Percentiles rank a stretch among this genome's conserved stretches.
phyloP scores from a whole-genome alignment of 164 flowering plant species.

The Kingdonia uniflora region DNA sequence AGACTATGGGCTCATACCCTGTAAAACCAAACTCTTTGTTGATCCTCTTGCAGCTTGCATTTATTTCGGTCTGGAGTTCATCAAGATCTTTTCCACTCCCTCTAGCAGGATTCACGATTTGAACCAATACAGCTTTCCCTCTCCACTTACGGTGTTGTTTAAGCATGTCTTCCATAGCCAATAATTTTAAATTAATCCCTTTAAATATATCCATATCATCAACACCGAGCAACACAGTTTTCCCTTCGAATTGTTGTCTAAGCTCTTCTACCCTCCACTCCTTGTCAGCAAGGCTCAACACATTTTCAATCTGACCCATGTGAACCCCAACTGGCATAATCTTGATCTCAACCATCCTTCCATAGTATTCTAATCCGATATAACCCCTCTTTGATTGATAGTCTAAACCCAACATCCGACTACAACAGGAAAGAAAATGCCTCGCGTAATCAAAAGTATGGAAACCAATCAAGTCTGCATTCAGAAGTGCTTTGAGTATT shows the following conservation, averaged over 20 bases:
- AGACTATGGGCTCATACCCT: slow-evolving; percentile 58
- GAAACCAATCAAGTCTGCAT: slow-evolving; percentile 64
- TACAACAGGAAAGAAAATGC: slow-evolving; percentile 79
- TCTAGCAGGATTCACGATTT: slow-evolving; percentile 70
- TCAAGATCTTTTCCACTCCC: slow-evolving; percentile 62
- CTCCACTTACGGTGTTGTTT: slow-evolving; percentile 59
- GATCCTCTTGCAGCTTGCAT: slow-evolving; percentile 39
- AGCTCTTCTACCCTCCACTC: slow-evolving; percentile 62
- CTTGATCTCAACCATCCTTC: slow-evolving; percentile 65
- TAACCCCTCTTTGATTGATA: slow-evolving; percentile 78
- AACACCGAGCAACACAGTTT: slow-evolving; percentile 61
- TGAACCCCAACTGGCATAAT: slow-evolving; percentile 79
- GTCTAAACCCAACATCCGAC: slow-evolving; percentile 72
- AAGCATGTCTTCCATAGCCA: slow-evolving; percentile 78
- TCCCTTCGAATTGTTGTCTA: slow-evolving; percentile 56
- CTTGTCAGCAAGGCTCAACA: slow-evolving; percentile 43
- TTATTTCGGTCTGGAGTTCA: slow-evolving; percentile 47
- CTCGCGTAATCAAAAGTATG: slow-evolving; percentile 88
- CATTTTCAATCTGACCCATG: slow-evolving; percentile 66
- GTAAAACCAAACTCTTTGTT: slow-evolving; percentile 41
- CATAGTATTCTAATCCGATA: slow-evolving; percentile 67
- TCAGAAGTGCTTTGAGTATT: slow-evolving; percentile 58
- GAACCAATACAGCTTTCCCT: slow-evolving; percentile 64
- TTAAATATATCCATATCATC: slow-evolving; percentile 84
- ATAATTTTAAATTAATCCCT: slow-evolving; percentile 58